A percentile compares a stretch with the other conserved stretches of the same genome.
phyloP scores from a whole-genome alignment of 768 basidiomycete species.

The Suillus variegatus region DNA sequence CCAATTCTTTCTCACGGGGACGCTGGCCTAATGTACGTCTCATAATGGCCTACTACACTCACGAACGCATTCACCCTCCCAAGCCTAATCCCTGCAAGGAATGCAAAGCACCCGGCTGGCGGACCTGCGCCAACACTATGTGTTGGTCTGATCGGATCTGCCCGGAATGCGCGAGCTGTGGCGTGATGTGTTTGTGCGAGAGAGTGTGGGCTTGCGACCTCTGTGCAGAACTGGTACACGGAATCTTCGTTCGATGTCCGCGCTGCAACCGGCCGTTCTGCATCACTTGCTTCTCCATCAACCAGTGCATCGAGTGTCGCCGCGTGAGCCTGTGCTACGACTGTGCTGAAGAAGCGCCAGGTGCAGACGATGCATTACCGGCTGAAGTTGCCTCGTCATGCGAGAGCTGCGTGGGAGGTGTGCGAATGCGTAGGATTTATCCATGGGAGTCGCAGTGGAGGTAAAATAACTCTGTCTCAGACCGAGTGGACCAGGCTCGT shows the following conservation, averaged over 20 bases:
- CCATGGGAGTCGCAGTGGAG: neutral
- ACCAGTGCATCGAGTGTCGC: neutral
- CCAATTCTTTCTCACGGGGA: slow-evolving; percentile 13
- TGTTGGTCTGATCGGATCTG: neutral
- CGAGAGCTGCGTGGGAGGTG: neutral
- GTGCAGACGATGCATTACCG: neutral
- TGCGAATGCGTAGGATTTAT: neutral
- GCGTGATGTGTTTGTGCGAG: neutral
- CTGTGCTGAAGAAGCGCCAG: neutral
- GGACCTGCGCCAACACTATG: neutral
- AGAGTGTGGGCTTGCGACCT: neutral
- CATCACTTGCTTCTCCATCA: neutral
- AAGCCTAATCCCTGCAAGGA: neutral
- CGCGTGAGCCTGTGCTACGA: neutral
- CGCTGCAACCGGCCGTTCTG: neutral
- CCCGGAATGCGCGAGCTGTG: neutral
- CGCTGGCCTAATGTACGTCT: neutral
- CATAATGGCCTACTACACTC: neutral
- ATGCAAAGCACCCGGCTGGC: neutral
- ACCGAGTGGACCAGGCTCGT: neutral
- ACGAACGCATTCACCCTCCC: neutral
- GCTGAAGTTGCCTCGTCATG: neutral
- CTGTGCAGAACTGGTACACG: neutral
- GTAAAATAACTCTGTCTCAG: neutral
- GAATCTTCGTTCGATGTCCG: neutral